These are phyloP conservation scores for Mycena sp. DNA, from an alignment of 1,284 basidiomycete species.

Conservation along the genomic window DNA sequence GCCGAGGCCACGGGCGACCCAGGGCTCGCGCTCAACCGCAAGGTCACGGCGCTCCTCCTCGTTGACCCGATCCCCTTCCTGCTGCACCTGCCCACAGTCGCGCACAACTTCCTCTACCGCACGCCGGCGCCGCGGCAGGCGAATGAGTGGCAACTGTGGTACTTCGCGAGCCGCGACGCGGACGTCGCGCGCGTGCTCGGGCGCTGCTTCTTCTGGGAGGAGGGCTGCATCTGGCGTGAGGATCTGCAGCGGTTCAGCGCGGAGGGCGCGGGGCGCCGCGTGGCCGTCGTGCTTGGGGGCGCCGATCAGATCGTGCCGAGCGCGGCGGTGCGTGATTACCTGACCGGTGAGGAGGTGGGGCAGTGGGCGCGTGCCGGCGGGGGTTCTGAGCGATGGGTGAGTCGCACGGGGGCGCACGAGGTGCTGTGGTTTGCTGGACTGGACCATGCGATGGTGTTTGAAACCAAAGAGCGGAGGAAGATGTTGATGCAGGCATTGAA, in stretches of 20 bases:
- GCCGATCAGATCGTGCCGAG: conserved; percentile 68
- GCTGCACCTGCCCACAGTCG: conserved; percentile 66
- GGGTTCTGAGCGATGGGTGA: conserved; percentile 18
- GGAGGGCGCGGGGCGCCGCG: conserved; percentile 23
- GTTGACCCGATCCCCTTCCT: conserved; percentile 73
- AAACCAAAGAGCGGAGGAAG: conserved; percentile 47
- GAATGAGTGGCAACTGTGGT: conserved; percentile 76
- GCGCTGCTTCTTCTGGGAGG: conserved; percentile 72
- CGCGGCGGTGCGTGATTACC: conserved; percentile 57
- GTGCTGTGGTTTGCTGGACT: conserved; percentile 60
- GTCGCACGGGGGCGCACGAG: conserved; percentile 45
- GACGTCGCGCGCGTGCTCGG: conserved; percentile 67
- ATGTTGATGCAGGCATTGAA: conserved; percentile 42
- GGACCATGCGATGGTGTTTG: conserved; percentile 68
- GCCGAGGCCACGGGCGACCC: conserved; percentile 20
- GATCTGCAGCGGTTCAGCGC: conserved; percentile 50
- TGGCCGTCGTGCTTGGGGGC: conserved; percentile 60
- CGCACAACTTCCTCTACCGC: conserved; percentile 74
- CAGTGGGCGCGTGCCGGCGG: conserved; percentile 45
- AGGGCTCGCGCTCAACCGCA: conserved; percentile 26
- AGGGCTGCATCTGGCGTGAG: conserved; percentile 68
- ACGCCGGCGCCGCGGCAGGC: conserved; percentile 49
- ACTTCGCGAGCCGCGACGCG: conserved; percentile 69
- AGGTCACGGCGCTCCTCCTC: conserved; percentile 55
- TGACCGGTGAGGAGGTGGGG: conserved; percentile 52